These are phyloP conservation scores for Mortierella hygrophila DNA, from an alignment of 192 early-diverging fungal species.

Conservation along the genomic window DNA sequence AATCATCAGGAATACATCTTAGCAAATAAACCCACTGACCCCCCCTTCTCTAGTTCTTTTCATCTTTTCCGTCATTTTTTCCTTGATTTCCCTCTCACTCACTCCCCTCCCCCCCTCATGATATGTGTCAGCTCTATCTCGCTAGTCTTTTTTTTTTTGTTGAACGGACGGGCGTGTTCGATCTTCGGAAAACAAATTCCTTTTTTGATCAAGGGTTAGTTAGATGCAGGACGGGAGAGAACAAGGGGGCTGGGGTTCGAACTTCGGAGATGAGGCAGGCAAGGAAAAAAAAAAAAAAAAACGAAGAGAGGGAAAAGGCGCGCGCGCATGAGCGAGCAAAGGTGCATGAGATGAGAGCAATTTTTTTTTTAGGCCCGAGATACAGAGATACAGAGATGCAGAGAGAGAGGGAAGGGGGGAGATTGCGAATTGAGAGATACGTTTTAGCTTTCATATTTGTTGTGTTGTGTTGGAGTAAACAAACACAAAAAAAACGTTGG, in stretches of 20 bases:
- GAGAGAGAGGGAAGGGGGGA: background rate
- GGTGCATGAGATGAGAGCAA: background rate
- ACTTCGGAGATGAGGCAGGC: slow-evolving; percentile 1
- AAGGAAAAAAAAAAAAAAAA: no score
- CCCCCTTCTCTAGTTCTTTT: background rate
- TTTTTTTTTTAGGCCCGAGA: background rate
- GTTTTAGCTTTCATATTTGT: no score
- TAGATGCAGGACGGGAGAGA: background rate
- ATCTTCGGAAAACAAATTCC: slow-evolving; percentile 23
- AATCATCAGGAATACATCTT: no score
- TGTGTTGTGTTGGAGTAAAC: background rate
- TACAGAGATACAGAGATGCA: background rate
- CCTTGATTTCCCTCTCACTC: background rate
- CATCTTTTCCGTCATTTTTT: background rate
- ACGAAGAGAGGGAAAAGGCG: background rate
- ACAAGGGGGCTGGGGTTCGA: background rate
- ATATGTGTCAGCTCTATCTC: background rate
- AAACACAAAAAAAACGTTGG: background rate
- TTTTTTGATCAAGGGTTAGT: slow-evolving; percentile 3
- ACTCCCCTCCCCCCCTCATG: background rate
- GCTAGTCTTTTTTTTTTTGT: no score
- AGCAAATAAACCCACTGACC: background rate
- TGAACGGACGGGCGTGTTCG: background rate
- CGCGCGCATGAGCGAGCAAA: background rate
- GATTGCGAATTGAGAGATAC: background rate